A percentile compares a stretch with the other conserved stretches of the same genome.
phyloP scores from a whole-genome alignment of 2,329 filamentous ascomycete genomes.

The Penicillium aurantiogriseum region DNA sequence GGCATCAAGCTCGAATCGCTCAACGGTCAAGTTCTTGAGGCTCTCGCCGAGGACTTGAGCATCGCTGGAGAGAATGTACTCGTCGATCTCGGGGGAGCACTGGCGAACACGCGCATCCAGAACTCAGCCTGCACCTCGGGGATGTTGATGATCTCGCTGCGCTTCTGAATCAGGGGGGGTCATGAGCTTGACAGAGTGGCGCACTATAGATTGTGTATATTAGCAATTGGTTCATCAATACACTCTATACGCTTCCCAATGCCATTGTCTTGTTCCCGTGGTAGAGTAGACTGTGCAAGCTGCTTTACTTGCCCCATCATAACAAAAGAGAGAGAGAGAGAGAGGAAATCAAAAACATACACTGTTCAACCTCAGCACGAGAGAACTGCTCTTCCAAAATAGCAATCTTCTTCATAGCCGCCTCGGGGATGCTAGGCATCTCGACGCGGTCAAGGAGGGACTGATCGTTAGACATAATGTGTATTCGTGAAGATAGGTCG shows the following conservation, averaged over 20 bases:
- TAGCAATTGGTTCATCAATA: not conserved
- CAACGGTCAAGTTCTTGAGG: slow-evolving; percentile 68
- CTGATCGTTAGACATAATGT: slow-evolving; percentile 26
- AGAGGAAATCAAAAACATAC: slow-evolving; percentile 54
- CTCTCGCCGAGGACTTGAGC: slow-evolving; percentile 63
- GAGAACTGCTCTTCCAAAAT: slow-evolving; percentile 82
- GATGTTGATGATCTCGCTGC: slow-evolving; percentile 65
- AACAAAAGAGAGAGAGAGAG: not conserved
- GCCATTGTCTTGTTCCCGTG: not conserved
- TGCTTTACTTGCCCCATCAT: not conserved
- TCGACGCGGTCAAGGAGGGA: slow-evolving; percentile 38
- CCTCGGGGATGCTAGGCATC: slow-evolving; percentile 41
- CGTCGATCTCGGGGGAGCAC: slow-evolving; percentile 83
- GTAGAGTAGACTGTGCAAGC: not conserved
- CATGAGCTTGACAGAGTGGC: slow-evolving; percentile 67
- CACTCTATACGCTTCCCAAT: not conserved
- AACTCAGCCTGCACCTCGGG: slow-evolving; percentile 66
- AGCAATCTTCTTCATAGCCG: slow-evolving; percentile 61
- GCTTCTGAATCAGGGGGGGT: slow-evolving; percentile 73
- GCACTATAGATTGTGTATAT: slow-evolving; percentile 53
- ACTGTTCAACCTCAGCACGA: slow-evolving; percentile 75
- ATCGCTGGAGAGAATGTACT: slow-evolving; percentile 81
- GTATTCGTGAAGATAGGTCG: not conserved
- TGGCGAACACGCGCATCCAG: slow-evolving; percentile 92
- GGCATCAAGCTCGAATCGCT: slow-evolving; percentile 70